Evolutionary conservation across 306 rosid species (phyloP).

Genomic region (Glycine latifolia): DNA sequence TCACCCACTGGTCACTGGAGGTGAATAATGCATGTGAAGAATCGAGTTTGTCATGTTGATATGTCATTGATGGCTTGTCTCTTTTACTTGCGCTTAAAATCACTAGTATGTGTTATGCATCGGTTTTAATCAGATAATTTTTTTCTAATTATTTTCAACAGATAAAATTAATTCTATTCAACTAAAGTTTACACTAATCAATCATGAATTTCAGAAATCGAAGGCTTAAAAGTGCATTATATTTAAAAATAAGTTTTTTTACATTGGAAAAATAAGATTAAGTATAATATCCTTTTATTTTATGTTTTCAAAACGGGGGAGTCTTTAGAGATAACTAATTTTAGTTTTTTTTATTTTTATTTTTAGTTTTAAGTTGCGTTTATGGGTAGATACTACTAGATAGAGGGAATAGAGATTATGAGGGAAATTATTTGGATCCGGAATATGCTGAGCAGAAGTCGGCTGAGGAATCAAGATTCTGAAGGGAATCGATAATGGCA

Average conservation of each 20-base stretch:
- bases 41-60: no score
- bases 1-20: neutral
- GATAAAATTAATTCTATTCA: neutral
- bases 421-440: neutral
- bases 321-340: no score
- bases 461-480: slow-evolving; percentile 26
- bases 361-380: neutral
- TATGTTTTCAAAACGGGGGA: no score
- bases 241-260: no score
- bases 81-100: neutral
- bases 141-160: no score
- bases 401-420: neutral
- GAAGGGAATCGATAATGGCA: slow-evolving; percentile 47
- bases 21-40: neutral
- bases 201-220: neutral
- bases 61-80: no score
- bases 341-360: no score
- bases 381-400: neutral
- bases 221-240: neutral
- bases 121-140: neutral
- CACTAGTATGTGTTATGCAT: neutral
- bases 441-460: slow-evolving; percentile 29
- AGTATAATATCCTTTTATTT: no score
- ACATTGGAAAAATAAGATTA: no score
- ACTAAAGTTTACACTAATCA: neutral